phyloP scores from a whole-genome alignment of 1,284 basidiomycete genomes.

The Puccinia brachypodii region DNA sequence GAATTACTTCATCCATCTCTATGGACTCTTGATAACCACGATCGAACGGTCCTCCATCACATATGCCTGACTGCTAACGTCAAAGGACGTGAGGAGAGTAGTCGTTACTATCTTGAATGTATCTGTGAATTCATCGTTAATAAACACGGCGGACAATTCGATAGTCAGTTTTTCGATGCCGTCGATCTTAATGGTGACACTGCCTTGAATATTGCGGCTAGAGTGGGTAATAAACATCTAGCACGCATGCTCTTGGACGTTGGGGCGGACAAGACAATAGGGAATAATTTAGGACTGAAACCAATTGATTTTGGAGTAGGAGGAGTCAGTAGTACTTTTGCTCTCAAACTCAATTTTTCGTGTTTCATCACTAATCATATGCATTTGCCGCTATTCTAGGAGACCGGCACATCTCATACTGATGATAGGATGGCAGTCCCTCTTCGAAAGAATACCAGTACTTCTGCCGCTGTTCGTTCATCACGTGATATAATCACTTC shows the following conservation, averaged over 20 bases:
- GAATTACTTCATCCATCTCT: slow-evolving; percentile 69
- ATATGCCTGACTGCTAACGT: slow-evolving; percentile 86
- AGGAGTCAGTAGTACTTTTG: slow-evolving; percentile 66
- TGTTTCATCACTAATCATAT: slow-evolving; percentile 41
- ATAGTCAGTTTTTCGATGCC: slow-evolving; percentile 74
- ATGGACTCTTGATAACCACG: slow-evolving; percentile 84
- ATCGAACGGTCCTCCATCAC: slow-evolving; percentile 89
- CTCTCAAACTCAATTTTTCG: not conserved
- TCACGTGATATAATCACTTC: slow-evolving; percentile 74
- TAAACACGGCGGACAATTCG: slow-evolving; percentile 63
- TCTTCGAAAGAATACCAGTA: slow-evolving; percentile 45
- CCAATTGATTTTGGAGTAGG: slow-evolving; percentile 93
- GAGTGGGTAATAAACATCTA: slow-evolving; percentile 85
- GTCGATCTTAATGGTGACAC: slow-evolving; percentile 97
- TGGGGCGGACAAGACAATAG: slow-evolving; percentile 82
- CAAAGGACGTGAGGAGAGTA: slow-evolving; percentile 77
- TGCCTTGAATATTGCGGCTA: slow-evolving; percentile 87
- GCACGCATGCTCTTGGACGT: slow-evolving; percentile 86
- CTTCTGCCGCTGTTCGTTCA: slow-evolving; percentile 56
- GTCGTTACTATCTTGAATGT: slow-evolving; percentile 88
- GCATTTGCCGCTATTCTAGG: slow-evolving; percentile 49
- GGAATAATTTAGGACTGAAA: slow-evolving; percentile 91
- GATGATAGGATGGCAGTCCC: slow-evolving; percentile 58
- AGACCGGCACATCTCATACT: slow-evolving; percentile 50
- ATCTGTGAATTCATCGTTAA: slow-evolving; percentile 77